Conservation (phyloP, 2,329 filamentous ascomycete species). For the Pleochaeta shiraiana region DNA sequence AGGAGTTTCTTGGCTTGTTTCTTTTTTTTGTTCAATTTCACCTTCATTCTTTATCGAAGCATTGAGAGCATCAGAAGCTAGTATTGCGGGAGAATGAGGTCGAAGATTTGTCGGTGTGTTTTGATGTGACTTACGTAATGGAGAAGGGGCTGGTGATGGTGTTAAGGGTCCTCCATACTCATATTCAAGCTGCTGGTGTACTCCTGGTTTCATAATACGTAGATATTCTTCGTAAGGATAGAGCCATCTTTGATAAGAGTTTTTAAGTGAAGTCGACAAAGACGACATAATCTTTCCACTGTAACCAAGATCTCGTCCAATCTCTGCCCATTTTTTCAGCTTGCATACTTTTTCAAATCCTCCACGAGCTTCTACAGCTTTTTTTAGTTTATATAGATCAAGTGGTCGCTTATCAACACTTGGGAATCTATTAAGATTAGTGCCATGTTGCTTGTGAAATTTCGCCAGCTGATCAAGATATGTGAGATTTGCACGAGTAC, state of each 20-base stretch:
- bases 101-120: slow-evolving; percentile 35
- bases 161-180: slow-evolving; percentile 88
- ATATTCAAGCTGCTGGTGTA: slow-evolving; percentile 86
- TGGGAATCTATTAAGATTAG: slow-evolving; percentile 78
- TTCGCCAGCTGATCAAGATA: slow-evolving; percentile 91
- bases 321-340: slow-evolving; percentile 97
- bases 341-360: slow-evolving; percentile 97
- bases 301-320: slow-evolving; percentile 87
- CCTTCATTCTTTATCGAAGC: slow-evolving; percentile 26
- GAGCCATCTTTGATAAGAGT: slow-evolving; percentile 94
- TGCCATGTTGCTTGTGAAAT: slow-evolving; percentile 93
- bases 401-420: slow-evolving; percentile 96
- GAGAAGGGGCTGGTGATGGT: slow-evolving; percentile 50
- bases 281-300: slow-evolving; percentile 99
- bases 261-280: slow-evolving; percentile 89
- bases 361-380: slow-evolving; percentile 82
- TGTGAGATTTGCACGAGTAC: slow-evolving; percentile 83
- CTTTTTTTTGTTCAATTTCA: slow-evolving; percentile 15
- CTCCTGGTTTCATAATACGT: slow-evolving; percentile 71
- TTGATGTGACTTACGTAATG: slow-evolving; percentile 42
- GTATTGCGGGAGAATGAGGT: slow-evolving; percentile 44
- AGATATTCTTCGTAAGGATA: slow-evolving; percentile 94
- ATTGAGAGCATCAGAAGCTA: slow-evolving; percentile 32
- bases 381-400: slow-evolving; percentile 89
- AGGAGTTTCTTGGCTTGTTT: slow-evolving; percentile 6